Base-by-base conservation (phyloP, 192 early-diverging fungal species). In the Coemansia sp. region DNA sequence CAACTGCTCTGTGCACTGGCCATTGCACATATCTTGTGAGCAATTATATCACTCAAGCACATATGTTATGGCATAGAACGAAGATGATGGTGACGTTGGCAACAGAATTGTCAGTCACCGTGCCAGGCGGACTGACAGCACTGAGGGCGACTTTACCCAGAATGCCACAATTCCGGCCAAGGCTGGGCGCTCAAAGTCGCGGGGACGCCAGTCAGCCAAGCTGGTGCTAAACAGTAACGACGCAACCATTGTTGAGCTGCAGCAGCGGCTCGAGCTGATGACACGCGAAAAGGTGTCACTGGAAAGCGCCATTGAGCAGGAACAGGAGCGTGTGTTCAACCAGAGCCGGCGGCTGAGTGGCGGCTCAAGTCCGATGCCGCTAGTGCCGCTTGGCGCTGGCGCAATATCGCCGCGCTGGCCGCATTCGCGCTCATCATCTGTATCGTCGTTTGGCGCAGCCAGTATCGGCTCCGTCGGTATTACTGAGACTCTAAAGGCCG, bases 321-420 rank as follows among this genome's bases (percentile, higher is more conserved):
- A 95, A 64, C 92, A 94, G 67, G 93, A 95, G 76, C 92, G 91
- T 57, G 88, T 95, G 61, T 93, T 96, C 53, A 96, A 96, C 72
- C 82, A 89, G 62, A 68, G 51, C 52, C 64, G 78, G 38, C 72
- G 78, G 26, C 71, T 95, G 11, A 92, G 93, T 61, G 92, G 93
- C 52, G 91, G 91, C 51, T 62, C 94, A 35, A 91, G 94, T 63
- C 67, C 75, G 8, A 50, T 67, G 31, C 56, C 66, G n/a, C 69
- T 72, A 6, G 54, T 49, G 22, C 65, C 71, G 4, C 48, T 49
- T 27, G 63, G 59, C 19, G 43, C 22, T 50, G 77, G 77, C 3
- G 72, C 77, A 11, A 52, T 74, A 19, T 83, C 81, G 11, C 75
- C 80, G 17, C 69, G 70, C 19, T 78, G 75, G 80, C 38, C 67